Percentiles rank a stretch among this genome's conserved stretches.
phyloP scores from a whole-genome alignment of 2,329 filamentous ascomycete species.

The Aureobasidium musti region DNA sequence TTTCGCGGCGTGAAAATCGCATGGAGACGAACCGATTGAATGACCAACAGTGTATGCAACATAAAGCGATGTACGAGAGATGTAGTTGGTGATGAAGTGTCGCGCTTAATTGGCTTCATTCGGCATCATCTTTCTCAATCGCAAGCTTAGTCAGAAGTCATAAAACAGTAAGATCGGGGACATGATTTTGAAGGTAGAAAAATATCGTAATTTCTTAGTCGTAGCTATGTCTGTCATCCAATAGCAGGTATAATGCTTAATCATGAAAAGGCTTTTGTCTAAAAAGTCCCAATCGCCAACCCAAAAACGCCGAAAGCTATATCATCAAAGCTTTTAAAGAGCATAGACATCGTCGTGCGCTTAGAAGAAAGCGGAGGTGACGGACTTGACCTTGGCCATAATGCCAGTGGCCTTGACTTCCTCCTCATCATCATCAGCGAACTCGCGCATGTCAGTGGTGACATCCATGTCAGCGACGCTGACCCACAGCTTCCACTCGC shows the following conservation, averaged over 20 bases:
- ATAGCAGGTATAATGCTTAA: constrained; percentile 18
- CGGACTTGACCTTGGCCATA: constrained; percentile 15
- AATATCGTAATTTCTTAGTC: constrained; percentile 3
- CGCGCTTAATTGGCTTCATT: not conserved
- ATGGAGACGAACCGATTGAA: too few relatives aligned
- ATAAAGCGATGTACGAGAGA: too few relatives aligned
- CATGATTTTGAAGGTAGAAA: not conserved
- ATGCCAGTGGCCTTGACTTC: not conserved
- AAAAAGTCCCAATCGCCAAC: not conserved
- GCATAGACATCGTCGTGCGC: not conserved
- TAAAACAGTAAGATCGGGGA: not conserved
- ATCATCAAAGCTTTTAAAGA: not conserved
- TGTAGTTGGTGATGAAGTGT: too few relatives aligned
- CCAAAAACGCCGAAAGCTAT: not conserved
- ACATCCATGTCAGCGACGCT: constrained; percentile 35
- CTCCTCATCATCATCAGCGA: constrained; percentile 21
- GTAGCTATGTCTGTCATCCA: constrained; percentile 11
- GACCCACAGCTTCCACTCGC: constrained; percentile 32
- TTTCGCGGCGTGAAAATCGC: too few relatives aligned
- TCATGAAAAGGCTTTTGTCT: constrained; percentile 13
- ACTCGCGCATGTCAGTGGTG: constrained; percentile 30
- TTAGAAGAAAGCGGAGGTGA: constrained; percentile 18
- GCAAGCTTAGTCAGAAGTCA: not conserved
- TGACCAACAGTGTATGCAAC: too few relatives aligned
- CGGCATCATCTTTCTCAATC: not conserved